A percentile compares a stretch with the other conserved stretches of the same genome.
Evolutionary conservation across 1,284 basidiomycete genomes (phyloP).

Genomic region (Fistulinella cinereoalba): DNA sequence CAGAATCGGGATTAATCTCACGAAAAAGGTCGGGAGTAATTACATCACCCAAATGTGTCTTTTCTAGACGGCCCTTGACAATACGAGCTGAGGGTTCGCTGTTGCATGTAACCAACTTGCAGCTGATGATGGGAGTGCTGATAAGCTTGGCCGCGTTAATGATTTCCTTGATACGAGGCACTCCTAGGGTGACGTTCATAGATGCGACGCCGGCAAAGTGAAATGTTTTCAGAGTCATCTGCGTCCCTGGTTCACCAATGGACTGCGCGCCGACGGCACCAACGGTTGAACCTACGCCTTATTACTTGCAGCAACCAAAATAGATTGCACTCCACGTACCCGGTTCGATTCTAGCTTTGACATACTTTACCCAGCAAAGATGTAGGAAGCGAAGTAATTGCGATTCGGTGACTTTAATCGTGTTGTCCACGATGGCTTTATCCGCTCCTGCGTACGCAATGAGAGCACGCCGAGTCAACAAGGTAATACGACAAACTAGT

Average conservation of each 20-base stretch:
- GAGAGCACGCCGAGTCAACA: constrained; percentile 1
- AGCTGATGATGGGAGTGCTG: constrained; percentile 98
- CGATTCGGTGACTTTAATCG: constrained; percentile 82
- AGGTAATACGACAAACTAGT: constrained; percentile 44
- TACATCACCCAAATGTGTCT: constrained; percentile 92
- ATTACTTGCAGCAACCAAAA: constrained; percentile 4
- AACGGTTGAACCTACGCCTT: constrained; percentile 79
- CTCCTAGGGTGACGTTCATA: constrained; percentile 99
- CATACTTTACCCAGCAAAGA: constrained; percentile 88
- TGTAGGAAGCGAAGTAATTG: constrained; percentile 83
- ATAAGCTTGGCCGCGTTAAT: constrained; percentile 98
- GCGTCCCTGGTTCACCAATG: constrained; percentile 98
- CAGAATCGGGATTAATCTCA: not conserved
- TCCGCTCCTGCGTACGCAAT: constrained; percentile 47
- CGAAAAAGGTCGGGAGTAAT: not conserved
- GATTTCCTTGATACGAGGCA: constrained; percentile 99
- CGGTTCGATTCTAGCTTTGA: constrained; percentile 93
- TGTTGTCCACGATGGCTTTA: constrained; percentile 81
- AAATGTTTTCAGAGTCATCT: constrained; percentile 99
- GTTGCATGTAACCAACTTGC: constrained; percentile 82
- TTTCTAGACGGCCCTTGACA: constrained; percentile 95
- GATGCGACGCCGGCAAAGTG: constrained; percentile 99
- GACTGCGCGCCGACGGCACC: constrained; percentile 99
- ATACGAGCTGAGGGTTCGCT: constrained; percentile 93
- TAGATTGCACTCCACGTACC: constrained; percentile 40